Percentiles rank a stretch among this genome's conserved stretches.
Conservation (phyloP, 1,284 basidiomycete species). For the Tylopilus orsonianus region DNA sequence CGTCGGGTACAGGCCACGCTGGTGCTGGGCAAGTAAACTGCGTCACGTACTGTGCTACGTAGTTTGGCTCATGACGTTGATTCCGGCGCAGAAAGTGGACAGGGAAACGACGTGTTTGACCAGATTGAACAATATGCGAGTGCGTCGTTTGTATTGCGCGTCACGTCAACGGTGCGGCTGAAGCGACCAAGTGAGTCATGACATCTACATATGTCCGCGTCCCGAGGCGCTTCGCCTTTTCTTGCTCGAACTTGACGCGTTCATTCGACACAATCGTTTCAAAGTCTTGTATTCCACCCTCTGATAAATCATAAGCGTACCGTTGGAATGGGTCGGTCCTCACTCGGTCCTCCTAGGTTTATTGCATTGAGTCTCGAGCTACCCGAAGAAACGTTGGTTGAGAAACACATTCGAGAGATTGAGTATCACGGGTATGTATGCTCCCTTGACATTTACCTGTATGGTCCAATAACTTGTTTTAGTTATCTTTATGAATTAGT, state of each 20-base stretch:
- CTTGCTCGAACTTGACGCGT: slow-evolving; percentile 55
- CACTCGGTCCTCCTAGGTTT: slow-evolving; percentile 35
- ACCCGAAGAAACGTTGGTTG: slow-evolving; percentile 52
- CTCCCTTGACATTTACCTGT: background rate
- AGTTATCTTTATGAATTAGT: slow-evolving; percentile 19
- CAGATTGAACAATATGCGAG: slow-evolving; percentile 57
- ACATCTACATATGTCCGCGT: slow-evolving; percentile 43
- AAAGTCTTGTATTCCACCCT: slow-evolving; percentile 9
- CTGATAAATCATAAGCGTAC: slow-evolving; percentile 17
- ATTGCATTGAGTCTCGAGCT: slow-evolving; percentile 58
- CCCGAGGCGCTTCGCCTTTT: slow-evolving; percentile 51
- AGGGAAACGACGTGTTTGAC: slow-evolving; percentile 55
- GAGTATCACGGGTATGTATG: slow-evolving; percentile 1
- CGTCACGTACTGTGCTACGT: background rate
- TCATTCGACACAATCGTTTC: slow-evolving; percentile 36
- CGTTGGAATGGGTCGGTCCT: background rate
- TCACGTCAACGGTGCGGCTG: background rate
- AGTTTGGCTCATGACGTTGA: background rate
- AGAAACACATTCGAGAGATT: slow-evolving; percentile 40
- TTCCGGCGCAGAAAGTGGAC: slow-evolving; percentile 20
- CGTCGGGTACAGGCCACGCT: slow-evolving; percentile 51
- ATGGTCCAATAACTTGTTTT: background rate
- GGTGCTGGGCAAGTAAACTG: slow-evolving; percentile 16
- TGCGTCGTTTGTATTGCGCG: slow-evolving; percentile 28
- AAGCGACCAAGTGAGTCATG: slow-evolving; percentile 41